Conservation (phyloP, 2,329 filamentous ascomycete genomes). For the Gaeumannomyces tritici region DNA sequence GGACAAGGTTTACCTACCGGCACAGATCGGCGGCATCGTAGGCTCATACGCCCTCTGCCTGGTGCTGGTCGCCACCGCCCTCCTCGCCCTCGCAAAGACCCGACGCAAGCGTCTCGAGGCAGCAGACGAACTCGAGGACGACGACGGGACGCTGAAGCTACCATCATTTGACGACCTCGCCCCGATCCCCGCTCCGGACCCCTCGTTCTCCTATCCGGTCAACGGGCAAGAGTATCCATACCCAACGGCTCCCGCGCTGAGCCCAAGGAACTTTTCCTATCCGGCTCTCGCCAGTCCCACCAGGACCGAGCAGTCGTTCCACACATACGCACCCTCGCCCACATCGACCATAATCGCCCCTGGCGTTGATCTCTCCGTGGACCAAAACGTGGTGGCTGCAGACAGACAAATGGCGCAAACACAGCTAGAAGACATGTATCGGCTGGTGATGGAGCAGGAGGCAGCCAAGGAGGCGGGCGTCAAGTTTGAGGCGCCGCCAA, state of each 20-base stretch:
- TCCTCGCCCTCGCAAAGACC: conserved; percentile 50
- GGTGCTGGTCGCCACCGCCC: conserved; percentile 58
- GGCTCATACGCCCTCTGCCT: conserved; percentile 74
- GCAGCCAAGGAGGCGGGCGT: conserved; percentile 51
- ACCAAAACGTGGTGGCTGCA: conserved; percentile 64
- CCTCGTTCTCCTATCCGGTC: neutral
- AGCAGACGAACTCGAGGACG: conserved; percentile 40
- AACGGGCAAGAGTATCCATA: neutral
- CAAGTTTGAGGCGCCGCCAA: conserved; percentile 32
- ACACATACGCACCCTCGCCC: conserved; percentile 34
- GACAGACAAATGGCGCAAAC: conserved; percentile 68
- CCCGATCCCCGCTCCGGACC: neutral
- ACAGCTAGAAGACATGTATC: conserved; percentile 86
- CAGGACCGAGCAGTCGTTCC: conserved; percentile 14
- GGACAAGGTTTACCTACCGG: conserved; percentile 59
- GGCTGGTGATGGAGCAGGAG: conserved; percentile 85
- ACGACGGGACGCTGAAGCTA: conserved; percentile 8
- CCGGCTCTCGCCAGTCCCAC: conserved; percentile 32
- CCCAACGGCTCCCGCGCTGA: conserved; percentile 14
- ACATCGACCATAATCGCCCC: conserved; percentile 38
- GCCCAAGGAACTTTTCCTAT: conserved; percentile 39
- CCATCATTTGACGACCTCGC: conserved; percentile 7
- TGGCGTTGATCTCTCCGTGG: conserved; percentile 61
- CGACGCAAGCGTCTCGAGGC: conserved; percentile 40
- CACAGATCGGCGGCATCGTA: conserved; percentile 74